Evolutionary conservation across 2,329 filamentous ascomycete genomes (phyloP), one percentile per base, ranked within the genome.

Genomic region (Nigrograna mackinnonii): DNA sequence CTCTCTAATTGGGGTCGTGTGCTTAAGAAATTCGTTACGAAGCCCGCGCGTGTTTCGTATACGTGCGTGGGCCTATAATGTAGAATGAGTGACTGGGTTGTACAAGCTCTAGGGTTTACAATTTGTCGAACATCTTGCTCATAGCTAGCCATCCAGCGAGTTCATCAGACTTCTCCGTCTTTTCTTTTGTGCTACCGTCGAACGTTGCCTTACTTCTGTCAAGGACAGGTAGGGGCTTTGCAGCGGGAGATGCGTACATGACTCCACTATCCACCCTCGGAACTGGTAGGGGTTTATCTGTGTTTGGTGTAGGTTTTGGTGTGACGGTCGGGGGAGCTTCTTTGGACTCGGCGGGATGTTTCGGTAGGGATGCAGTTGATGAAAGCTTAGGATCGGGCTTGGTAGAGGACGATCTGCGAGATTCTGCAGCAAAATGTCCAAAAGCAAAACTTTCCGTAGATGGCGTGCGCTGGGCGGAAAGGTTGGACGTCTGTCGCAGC

Each of bases 1-100:
- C n/a, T n/a, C n/a, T n/a, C n/a, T n/a, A n/a, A n/a, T n/a, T n/a
- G n/a, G n/a, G n/a, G n/a, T n/a, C n/a, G n/a, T n/a, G n/a, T n/a
- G n/a, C n/a, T n/a, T 34, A 18, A 30, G 36, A n/a, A 34, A 17
- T 30, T 37, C 39, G 24, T 35, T 35, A 21, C 21, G 35, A n/a
- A 37, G 36, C 47, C n/a, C n/a, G 24, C 24, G 24, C 24, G n/a
- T 9, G n/a, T 9, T 9, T 28, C 24, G 24, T 28, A 28, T 28
- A 28, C 24, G 24, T 28, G 24, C 24, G 24, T 28, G 9, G 24
- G n/a, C 24, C 24, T 9, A n/a, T 9, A 28, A 9, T n/a, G 24
- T 28, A 9, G 24, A 28, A 28, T 9, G n/a, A 28, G n/a, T 9
- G n/a, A 9, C 9, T 28, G 24, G n/a, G n/a, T 9, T 9, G 24